A percentile compares a stretch with the other conserved stretches of the same genome.
Evolutionary conservation across 257 asterid genomes (phyloP).

Genomic region (Eucommia ulmoides): DNA sequence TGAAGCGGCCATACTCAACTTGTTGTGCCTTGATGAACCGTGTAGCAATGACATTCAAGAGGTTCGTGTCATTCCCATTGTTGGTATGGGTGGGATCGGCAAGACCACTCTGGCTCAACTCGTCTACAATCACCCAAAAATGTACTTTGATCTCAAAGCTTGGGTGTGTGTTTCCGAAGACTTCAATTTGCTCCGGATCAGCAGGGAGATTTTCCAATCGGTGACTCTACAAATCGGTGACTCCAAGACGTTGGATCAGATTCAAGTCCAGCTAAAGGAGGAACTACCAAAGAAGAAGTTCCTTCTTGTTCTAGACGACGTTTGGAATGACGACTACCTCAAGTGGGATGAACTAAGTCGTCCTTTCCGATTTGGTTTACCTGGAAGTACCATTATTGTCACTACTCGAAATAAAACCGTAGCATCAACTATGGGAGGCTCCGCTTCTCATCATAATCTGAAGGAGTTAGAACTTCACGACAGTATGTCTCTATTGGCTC

Average conservation of each 20-base stretch:
- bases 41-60: too few relatives aligned
- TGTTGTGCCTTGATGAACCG: background rate
- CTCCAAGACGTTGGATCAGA: background rate
- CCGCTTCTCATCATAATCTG: conserved; percentile 5
- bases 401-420: conserved; percentile 39
- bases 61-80: too few relatives aligned
- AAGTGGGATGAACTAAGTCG: conserved; percentile 27
- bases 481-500: conserved; percentile 5
- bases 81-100: too few relatives aligned
- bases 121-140: too few relatives aligned
- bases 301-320: background rate
- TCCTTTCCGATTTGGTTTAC: conserved; percentile 26
- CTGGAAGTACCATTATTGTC: conserved; percentile 43
- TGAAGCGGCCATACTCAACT: background rate
- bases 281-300: background rate
- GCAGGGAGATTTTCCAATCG: too few relatives aligned
- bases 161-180: too few relatives aligned
- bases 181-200: too few relatives aligned
- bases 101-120: too few relatives aligned
- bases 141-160: too few relatives aligned
- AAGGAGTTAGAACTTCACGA: background rate
- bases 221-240: too few relatives aligned
- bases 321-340: background rate
- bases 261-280: background rate
- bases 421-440: conserved; percentile 32